Base-by-base conservation (phyloP, 306 rosid species). In the Glycine latifolia region DNA sequence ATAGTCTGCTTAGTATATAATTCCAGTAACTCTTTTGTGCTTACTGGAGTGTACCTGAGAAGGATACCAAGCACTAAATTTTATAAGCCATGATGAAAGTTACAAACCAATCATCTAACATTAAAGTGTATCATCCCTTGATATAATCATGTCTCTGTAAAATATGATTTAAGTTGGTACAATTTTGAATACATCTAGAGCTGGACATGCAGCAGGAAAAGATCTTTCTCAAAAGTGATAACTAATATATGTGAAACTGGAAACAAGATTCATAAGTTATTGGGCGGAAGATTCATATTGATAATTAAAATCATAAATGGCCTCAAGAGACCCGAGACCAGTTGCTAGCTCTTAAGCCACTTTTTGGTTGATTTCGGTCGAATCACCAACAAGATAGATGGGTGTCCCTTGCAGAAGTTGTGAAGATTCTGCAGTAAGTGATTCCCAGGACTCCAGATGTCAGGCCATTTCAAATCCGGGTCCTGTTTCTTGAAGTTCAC, bases 381-480 rank as follows among this genome's bases (percentile, higher is more conserved):
- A 91, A 83, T 89, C 92, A 44, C 99, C 99, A 14, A 92, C 85
- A 77, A 95, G 89, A 85, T 88, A 91, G 78, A 95, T 92, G 3
- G 98, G 89, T 8, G 99, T 55, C 67, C 97, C 98, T 86, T 92
- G 90, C 83, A 91, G 70, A 85, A 95, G 90, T 71, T 95, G 97
- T 39, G 90, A 15, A 53, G 91, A 91, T 76, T 94, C 98, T 15
- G 81, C 90, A 26, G 91, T 75, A 59, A 95, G 89, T 52, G 99
- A 95, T 20, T 93, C 97, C 99, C 98, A 95, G 5, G 98, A 91
- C 82, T 93, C 92, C 70, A 76, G 71, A 95, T 89, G 67, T 93
- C 97, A 10, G 97, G 99, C 99, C 99, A 93, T 86, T 91, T 91
- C 85, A 93, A 82, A 72, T 89, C 94, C 4, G 96, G 93, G 78